Evolutionary conservation across 805 yeast genomes (phyloP), one percentile per base, ranked within the genome.

Genomic region (Wickerhamiella occidentalis): DNA sequence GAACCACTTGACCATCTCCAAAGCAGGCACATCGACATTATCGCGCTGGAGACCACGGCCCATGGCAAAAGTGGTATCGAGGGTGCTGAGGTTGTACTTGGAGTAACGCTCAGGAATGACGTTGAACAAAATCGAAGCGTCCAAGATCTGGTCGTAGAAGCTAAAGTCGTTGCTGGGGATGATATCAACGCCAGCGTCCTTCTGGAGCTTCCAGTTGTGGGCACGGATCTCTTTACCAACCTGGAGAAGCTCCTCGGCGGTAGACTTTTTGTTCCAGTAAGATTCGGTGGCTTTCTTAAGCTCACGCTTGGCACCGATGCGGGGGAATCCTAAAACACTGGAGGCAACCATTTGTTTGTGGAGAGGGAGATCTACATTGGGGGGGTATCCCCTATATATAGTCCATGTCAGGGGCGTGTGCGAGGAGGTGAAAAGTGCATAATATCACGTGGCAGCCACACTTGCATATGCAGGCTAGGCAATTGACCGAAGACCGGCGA

Each of bases 1-100:
- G 64, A 92, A 92, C 98, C 98, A 92, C 78, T 92, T 92, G 62
- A 92, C 98, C 98, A 92, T 92, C 79, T 92, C 72, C 68, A 86
- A 78, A 63, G 98, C 98, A 56, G 97, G 90, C 55, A 92, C 98
- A 71, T 92, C 98, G 61, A 92, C 95, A 59, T 94, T 95, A 72
- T 83, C 81, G 75, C 92, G 85, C 77, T 92, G 98, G 70, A 92
- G 78, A 81, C 98, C 98, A 80, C 98, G 87, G 74, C 97, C 98
- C 97, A 92, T 92, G 66, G 98, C 98, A 69, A 92, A 92, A 65
- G 85, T 73, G 56, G 86, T 85, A 73, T 92, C 98, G 61, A 92
- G 76, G 68, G 86, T 81, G 58, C 86, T 78, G 68, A 92, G 79
- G 64, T 82, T 79, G 73, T 75, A 85, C 77, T 92, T 83, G 73